These are phyloP conservation scores for Skeletonema potamos DNA, from an alignment of 108 stramenopile genomes.

Conservation along the genomic window DNA sequence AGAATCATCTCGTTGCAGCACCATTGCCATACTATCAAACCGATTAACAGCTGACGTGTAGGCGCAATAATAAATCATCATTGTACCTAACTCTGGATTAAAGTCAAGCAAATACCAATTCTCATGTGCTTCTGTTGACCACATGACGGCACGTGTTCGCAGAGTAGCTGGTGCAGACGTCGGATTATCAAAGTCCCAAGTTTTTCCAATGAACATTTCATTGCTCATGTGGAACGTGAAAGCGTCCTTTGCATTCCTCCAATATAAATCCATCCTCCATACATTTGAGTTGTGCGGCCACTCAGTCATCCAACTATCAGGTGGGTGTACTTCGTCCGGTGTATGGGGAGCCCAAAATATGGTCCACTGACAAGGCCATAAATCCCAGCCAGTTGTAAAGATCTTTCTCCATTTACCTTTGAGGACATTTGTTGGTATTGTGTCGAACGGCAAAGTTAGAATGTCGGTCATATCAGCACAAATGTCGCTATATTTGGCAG, in stretches of 20 bases:
- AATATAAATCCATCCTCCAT: conserved; percentile 18
- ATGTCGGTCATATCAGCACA: background rate
- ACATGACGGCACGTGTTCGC: conserved; percentile 33
- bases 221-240: background rate
- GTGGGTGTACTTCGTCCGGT: background rate
- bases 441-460: background rate
- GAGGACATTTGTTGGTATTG: background rate
- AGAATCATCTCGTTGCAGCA: background rate
- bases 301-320: conserved; percentile 2
- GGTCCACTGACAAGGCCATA: conserved; percentile 12
- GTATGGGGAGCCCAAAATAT: conserved; percentile 6
- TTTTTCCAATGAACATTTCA: background rate
- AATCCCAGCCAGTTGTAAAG: conserved; percentile 10
- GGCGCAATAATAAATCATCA: conserved; percentile 30
- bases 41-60: conserved; percentile 26
- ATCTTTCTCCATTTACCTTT: conserved; percentile 4
- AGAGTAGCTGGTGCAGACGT: background rate
- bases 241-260: background rate
- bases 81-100: conserved; percentile 1
- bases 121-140: conserved; percentile 42
- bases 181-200: background rate
- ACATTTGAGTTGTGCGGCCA: conserved; percentile 9
- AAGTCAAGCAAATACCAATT: conserved; percentile 37
- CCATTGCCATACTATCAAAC: conserved; percentile 36
- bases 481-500: background rate